A percentile compares a stretch with the other conserved stretches of the same genome.
Evolutionary conservation across 192 early-diverging fungal genomes (phyloP).

Genomic region (Pilaira anomala): DNA sequence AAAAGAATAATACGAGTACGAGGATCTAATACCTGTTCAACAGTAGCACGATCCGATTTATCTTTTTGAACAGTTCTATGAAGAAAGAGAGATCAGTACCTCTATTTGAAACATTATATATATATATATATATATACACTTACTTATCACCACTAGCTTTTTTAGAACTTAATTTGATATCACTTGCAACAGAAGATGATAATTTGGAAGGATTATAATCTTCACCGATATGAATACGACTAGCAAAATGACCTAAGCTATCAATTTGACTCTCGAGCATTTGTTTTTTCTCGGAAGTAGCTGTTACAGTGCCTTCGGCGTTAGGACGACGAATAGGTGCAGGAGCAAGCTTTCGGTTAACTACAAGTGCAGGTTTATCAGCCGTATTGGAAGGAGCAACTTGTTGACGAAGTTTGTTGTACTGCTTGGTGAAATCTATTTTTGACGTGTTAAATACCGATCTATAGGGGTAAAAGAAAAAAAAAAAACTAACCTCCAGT

Average conservation of each 20-base stretch:
- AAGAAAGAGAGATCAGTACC: no score
- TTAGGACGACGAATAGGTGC: conserved; percentile 30
- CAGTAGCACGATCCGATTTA: conserved; percentile 93
- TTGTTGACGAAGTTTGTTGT: conserved; percentile 78
- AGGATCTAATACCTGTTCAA: conserved; percentile 97
- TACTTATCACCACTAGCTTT: conserved; percentile 62
- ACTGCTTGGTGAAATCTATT: conserved; percentile 91
- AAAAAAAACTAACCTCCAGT: conserved; percentile 50
- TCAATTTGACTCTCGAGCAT: conserved; percentile 52
- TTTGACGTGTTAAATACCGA: conserved; percentile 5
- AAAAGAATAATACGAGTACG: conserved; percentile 96
- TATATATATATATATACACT: not conserved
- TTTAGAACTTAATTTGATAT: conserved; percentile 58
- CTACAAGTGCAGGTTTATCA: conserved; percentile 20
- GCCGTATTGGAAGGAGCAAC: conserved; percentile 34
- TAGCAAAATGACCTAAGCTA: conserved; percentile 62
- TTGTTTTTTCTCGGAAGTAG: conserved; percentile 35
- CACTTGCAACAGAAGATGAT: conserved; percentile 47
- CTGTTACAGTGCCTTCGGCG: conserved; percentile 19
- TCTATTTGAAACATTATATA: no score
- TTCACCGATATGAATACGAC: conserved; percentile 68
- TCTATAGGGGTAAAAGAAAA: not conserved
- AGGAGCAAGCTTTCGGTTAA: conserved; percentile 9
- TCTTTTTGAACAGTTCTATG: conserved; percentile 59
- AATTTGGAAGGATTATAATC: conserved; percentile 36